Conservation (phyloP, 2,329 filamentous ascomycete species). For the Cercospora berteroae region DNA sequence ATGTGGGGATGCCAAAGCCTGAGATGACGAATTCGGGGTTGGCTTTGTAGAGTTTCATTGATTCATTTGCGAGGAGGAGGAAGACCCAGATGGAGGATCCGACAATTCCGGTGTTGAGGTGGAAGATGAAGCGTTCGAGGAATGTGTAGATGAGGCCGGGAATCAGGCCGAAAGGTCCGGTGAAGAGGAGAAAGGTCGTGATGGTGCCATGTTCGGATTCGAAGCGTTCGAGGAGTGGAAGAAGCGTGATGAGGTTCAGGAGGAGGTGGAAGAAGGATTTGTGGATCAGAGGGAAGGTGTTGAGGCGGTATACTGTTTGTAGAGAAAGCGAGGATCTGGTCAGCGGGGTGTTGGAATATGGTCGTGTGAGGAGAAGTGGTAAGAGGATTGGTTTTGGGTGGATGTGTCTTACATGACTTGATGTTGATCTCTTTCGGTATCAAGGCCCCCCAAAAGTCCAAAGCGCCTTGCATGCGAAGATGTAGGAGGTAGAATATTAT, state of each 20-base stretch:
- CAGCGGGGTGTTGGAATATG: neutral
- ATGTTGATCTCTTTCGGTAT: conserved; percentile 74
- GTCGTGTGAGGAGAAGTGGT: neutral
- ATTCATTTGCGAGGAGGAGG: conserved; percentile 77
- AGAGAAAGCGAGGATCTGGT: neutral
- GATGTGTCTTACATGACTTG: conserved; percentile 58
- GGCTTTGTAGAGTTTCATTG: conserved; percentile 76
- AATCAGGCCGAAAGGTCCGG: conserved; percentile 64
- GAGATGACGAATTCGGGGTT: conserved; percentile 73
- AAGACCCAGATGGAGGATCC: conserved; percentile 94
- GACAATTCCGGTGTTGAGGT: conserved; percentile 69
- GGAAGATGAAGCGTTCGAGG: conserved; percentile 70
- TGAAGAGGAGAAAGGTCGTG: conserved; percentile 80
- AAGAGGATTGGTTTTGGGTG: neutral
- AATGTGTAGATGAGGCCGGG: conserved; percentile 79
- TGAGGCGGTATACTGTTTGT: conserved; percentile 77
- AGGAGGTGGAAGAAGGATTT: conserved; percentile 74
- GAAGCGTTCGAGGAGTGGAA: conserved; percentile 89
- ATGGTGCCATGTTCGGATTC: conserved; percentile 90
- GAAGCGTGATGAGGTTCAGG: conserved; percentile 75
- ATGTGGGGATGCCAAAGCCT: conserved; percentile 78
- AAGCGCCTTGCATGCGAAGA: conserved; percentile 69
- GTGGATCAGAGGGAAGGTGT: conserved; percentile 89
- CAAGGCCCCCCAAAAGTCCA: conserved; percentile 68
- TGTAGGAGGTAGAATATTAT: conserved; percentile 67